phyloP scores from a whole-genome alignment of 2,329 filamentous ascomycete genomes.

The Sphaerostilbella broomeana region DNA sequence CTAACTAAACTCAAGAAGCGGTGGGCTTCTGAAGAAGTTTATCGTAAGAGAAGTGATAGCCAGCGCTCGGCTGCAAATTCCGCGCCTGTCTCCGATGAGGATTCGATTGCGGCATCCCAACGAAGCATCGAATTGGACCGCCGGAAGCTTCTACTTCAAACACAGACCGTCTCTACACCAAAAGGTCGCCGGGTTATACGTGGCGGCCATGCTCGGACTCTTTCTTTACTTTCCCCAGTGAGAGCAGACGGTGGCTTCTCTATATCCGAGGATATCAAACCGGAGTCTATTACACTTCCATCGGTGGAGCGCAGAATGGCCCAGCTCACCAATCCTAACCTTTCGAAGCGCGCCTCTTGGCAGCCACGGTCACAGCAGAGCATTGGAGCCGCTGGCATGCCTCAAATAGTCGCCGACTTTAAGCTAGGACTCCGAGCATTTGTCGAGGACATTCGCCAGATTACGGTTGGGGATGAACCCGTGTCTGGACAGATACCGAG shows the following conservation, averaged over 20 bases:
- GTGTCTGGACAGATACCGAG: conserved; percentile 45
- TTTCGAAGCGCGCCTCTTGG: conserved; percentile 55
- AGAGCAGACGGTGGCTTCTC: conserved; percentile 40
- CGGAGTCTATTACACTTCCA: conserved; percentile 22
- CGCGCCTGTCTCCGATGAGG: conserved; percentile 20
- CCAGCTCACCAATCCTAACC: conserved; percentile 32
- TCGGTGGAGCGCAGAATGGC: conserved; percentile 26
- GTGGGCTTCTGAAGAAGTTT: conserved; percentile 71
- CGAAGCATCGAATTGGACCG: conserved; percentile 62
- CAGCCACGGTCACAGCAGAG: conserved; percentile 45
- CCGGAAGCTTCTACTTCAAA: conserved; percentile 59
- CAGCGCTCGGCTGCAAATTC: conserved; percentile 10
- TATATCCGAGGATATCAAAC: conserved; percentile 33
- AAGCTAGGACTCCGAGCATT: conserved; percentile 89
- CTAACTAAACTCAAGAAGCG: conserved; percentile 72
- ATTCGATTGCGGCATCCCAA: conserved; percentile 28
- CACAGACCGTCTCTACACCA: conserved; percentile 37
- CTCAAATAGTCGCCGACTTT: conserved; percentile 84
- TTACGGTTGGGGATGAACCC: conserved; percentile 90
- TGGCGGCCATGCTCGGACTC: conserved; percentile 54
- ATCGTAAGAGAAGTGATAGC: conserved; percentile 59
- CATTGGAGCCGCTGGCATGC: conserved; percentile 37
- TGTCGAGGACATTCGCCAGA: conserved; percentile 89
- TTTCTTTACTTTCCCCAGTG: conserved; percentile 76
- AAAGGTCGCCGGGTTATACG: conserved; percentile 58